phyloP scores from a whole-genome alignment of 176 grass and related monocot genomes.

The Oryza brachyantha region DNA sequence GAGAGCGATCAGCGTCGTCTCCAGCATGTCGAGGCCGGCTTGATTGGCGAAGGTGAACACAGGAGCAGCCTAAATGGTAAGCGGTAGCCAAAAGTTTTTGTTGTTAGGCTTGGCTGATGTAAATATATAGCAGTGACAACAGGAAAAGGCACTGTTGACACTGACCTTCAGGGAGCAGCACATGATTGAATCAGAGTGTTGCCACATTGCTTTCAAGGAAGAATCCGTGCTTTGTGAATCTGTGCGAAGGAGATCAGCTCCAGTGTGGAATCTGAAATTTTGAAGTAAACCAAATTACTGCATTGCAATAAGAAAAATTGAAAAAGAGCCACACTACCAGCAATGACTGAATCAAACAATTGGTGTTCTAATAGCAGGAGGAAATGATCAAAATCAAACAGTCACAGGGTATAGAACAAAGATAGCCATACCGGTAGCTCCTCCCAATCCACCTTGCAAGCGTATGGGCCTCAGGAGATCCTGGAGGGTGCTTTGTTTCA shows the following conservation, averaged over 20 bases:
- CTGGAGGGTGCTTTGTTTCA: conserved; percentile 58
- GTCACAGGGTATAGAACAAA: neutral
- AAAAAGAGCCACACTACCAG: neutral
- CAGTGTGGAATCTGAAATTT: conserved; percentile 66
- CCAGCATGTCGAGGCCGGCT: conserved; percentile 91
- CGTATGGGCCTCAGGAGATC: conserved; percentile 78
- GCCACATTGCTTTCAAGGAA: conserved; percentile 79
- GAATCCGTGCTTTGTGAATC: conserved; percentile 53
- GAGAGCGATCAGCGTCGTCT: conserved; percentile 81
- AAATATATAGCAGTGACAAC: too few relatives aligned
- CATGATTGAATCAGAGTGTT: conserved; percentile 86
- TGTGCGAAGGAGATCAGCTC: conserved; percentile 60
- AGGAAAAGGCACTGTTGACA: neutral
- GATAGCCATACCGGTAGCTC: conserved; percentile 64
- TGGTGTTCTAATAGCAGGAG: neutral
- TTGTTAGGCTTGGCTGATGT: neutral
- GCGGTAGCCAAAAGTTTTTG: neutral
- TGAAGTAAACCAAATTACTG: conserved; percentile 22
- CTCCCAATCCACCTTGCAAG: conserved; percentile 78
- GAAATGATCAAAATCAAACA: neutral
- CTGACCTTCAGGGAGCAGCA: conserved; percentile 92
- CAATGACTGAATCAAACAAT: neutral
- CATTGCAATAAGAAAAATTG: neutral
- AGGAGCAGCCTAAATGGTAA: conserved; percentile 61
- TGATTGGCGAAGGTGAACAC: conserved; percentile 95